Base-by-base conservation (phyloP, 768 basidiomycete genomes). In the Naganishia vishniacii region DNA sequence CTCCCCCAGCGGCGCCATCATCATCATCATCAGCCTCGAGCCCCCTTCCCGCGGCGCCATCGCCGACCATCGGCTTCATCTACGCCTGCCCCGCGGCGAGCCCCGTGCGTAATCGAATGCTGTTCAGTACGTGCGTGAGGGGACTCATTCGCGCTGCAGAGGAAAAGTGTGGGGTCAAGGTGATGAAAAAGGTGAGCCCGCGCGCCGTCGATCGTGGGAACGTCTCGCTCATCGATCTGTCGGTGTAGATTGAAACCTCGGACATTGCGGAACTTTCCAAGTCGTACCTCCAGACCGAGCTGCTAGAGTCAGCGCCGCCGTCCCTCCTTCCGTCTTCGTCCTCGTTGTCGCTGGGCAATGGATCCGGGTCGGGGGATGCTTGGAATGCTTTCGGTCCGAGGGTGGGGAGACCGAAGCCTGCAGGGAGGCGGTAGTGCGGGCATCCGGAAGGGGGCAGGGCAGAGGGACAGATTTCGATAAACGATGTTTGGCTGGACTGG, bases 41-140 rank as follows among this genome's bases (percentile, higher is more conserved):
- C n/a, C n/a, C n/a, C n/a, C n/a, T n/a, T n/a, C n/a, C n/a, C n/a
- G n/a, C 61, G 15, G 28, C 61, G 5, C 13, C n/a, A 32, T 4
- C 29, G n/a, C 44, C 16, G 12, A 49, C 73, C 47, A 71, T 77
- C 25, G 88, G 88, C 53, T 92, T 91, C 77, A 88, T 95, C 62
- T 98, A 97, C 77, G 88, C 88, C 20, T 98, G 93, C 75, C 93
- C 93, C 0, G 82, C 85, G 3, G 71, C 77, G 15, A 89, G 88
- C 6, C 88, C 88, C 0, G 82, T 95, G 78, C 90, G 89, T 71
- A 81, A 86, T 66, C 83, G 91, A 46, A 92, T 98, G 89, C 73
- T 95, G 37, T 94, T 93, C 78, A 89, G 91, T 0, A 85, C 87
- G 1, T 85, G 84, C 9, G 83, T 83, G 12, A 70, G 80, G 11